Evolutionary conservation across 2,329 filamentous ascomycete species (phyloP).

Genomic region (Xylariales sp.): DNA sequence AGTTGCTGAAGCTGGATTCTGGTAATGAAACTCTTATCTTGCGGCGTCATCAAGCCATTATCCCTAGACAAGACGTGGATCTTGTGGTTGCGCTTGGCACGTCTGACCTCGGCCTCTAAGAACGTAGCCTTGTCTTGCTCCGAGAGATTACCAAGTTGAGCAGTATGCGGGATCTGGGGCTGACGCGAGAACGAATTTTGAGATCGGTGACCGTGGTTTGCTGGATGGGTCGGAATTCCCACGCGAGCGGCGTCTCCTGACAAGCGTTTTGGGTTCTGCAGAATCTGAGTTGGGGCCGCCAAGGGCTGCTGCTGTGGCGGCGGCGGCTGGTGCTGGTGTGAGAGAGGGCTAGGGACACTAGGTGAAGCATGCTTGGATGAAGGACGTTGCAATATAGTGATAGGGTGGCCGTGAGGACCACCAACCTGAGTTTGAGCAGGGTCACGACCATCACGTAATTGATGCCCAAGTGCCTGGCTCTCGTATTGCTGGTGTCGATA

Average conservation of each 20-base stretch:
- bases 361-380: conserved; percentile 34
- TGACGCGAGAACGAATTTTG: conserved; percentile 57
- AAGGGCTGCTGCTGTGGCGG: conserved; percentile 28
- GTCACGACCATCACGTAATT: conserved; percentile 21
- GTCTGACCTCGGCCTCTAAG: conserved; percentile 85
- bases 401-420: conserved; percentile 40
- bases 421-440: conserved; percentile 20
- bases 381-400: conserved; percentile 53
- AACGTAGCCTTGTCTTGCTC: conserved; percentile 82
- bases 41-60: conserved; percentile 96
- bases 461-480: conserved; percentile 20
- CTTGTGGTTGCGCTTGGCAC: conserved; percentile 97
- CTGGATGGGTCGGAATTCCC: conserved; percentile 26
- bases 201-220: conserved; percentile 34
- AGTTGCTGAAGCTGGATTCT: conserved; percentile 96
- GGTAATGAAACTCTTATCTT: conserved; percentile 99
- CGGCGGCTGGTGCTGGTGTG: conserved; percentile 25
- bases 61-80: conserved; percentile 90
- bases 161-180: conserved; percentile 54
- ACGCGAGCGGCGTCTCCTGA: conserved; percentile 41
- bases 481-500: conserved; percentile 24
- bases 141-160: conserved; percentile 70
- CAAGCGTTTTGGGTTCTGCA: conserved; percentile 72
- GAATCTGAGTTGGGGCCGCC: conserved; percentile 63
- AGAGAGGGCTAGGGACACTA: conserved; percentile 26